Evolutionary conservation across 192 early-diverging fungal species (phyloP).

Genomic region (Mortierella antarctica): DNA sequence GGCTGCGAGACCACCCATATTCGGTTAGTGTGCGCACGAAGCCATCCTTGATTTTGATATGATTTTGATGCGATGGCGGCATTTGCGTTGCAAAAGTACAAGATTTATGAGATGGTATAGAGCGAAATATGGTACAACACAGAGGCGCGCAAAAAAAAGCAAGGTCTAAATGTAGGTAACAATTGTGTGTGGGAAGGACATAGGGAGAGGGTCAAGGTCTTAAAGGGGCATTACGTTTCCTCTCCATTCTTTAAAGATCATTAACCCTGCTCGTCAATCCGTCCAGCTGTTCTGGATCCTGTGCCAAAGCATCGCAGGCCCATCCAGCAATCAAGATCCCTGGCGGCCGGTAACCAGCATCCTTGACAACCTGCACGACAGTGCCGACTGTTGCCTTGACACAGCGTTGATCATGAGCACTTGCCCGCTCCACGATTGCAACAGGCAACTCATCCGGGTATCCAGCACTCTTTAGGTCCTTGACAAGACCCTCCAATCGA

Average conservation of each 20-base stretch:
- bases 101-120: neutral
- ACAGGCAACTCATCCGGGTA: constrained; percentile 80
- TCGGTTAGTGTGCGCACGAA: no score
- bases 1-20: no score
- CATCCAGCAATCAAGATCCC: constrained; percentile 84
- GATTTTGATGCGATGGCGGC: no score
- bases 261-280: neutral
- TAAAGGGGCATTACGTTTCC: neutral
- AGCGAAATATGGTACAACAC: neutral
- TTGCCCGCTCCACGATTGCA: constrained; percentile 88
- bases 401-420: constrained; percentile 80
- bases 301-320: constrained; percentile 43
- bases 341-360: constrained; percentile 76
- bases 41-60: no score
- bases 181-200: neutral
- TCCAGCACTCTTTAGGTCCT: constrained; percentile 62
- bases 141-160: neutral
- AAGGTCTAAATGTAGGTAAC: neutral
- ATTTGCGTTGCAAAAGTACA: neutral
- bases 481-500: constrained; percentile 68
- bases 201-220: neutral
- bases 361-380: constrained; percentile 73
- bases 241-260: neutral
- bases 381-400: constrained; percentile 71
- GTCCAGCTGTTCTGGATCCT: constrained; percentile 15